A percentile compares a stretch with the other conserved stretches of the same genome.
Conservation (phyloP, 306 rosid species). For the Medicago arabica region DNA sequence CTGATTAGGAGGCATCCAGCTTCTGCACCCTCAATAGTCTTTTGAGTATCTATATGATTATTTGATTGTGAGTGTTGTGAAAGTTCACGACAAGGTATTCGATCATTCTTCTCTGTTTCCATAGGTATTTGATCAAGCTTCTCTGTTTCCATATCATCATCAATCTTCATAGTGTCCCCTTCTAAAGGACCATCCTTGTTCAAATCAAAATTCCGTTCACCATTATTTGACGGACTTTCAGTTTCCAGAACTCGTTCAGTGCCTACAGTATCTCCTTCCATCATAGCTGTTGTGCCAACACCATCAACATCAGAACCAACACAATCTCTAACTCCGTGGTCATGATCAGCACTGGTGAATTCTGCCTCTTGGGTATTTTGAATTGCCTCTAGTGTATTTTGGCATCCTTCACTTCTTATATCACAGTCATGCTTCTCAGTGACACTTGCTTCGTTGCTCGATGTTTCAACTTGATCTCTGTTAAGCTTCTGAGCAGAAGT, state of each 20-base stretch:
- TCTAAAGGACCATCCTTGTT: slow-evolving; percentile 51
- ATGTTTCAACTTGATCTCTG: slow-evolving; percentile 60
- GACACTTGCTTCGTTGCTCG: slow-evolving; percentile 71
- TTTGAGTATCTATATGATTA: slow-evolving; percentile 53
- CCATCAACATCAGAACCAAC: slow-evolving; percentile 83
- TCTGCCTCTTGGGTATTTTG: slow-evolving; percentile 84
- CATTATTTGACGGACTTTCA: slow-evolving; percentile 67
- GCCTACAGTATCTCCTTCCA: slow-evolving; percentile 68
- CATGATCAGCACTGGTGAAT: slow-evolving; percentile 70
- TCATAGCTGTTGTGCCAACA: slow-evolving; percentile 47
- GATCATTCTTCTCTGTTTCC: background rate
- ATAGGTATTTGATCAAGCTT: slow-evolving; percentile 42
- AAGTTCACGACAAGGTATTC: slow-evolving; percentile 48
- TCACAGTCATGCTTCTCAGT: slow-evolving; percentile 90
- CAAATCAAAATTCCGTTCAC: slow-evolving; percentile 59
- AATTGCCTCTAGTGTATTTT: slow-evolving; percentile 74
- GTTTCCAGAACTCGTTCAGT: slow-evolving; percentile 80
- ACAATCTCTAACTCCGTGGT: slow-evolving; percentile 62
- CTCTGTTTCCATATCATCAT: slow-evolving; percentile 73
- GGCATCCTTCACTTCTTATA: slow-evolving; percentile 69
- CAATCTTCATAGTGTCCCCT: slow-evolving; percentile 80
- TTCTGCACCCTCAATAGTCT: slow-evolving; percentile 67
- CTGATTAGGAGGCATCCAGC: slow-evolving; percentile 60
- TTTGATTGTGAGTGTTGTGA: slow-evolving; percentile 55
- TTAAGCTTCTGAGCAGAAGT: slow-evolving; percentile 56